Percentiles rank a stretch among this genome's conserved stretches.
Conservation (phyloP, 768 basidiomycete genomes). For the Chiua virens region DNA sequence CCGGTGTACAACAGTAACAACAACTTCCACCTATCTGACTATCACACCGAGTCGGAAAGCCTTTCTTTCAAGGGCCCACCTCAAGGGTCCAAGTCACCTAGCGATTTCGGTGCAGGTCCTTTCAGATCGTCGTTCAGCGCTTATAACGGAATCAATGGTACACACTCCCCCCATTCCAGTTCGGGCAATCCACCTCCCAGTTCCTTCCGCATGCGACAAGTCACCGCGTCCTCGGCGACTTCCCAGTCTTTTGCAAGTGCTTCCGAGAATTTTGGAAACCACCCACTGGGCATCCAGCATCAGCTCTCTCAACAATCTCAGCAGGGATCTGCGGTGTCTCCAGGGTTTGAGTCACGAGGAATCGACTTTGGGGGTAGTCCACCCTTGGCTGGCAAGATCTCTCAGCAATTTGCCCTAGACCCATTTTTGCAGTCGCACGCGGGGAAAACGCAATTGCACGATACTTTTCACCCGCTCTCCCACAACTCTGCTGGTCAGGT, state of each 20-base stretch:
- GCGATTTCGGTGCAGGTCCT: constrained; percentile 37
- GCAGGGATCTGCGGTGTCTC: constrained; percentile 23
- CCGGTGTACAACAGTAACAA: constrained; percentile 44
- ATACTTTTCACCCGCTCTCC: constrained; percentile 33
- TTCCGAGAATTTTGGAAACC: constrained; percentile 26
- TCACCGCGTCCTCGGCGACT: constrained; percentile 24
- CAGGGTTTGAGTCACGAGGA: constrained; percentile 28
- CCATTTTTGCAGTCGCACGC: constrained; percentile 34
- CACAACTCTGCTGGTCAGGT: constrained; percentile 33
- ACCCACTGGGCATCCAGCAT: constrained; percentile 32
- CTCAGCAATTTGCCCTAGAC: constrained; percentile 34
- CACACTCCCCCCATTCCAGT: constrained; percentile 21
- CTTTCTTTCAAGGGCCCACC: constrained; percentile 33
- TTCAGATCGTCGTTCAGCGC: constrained; percentile 38
- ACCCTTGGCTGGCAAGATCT: constrained; percentile 23
- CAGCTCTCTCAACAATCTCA: constrained; percentile 38
- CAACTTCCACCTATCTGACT: constrained; percentile 35
- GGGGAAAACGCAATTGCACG: constrained; percentile 32
- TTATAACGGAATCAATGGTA: constrained; percentile 28
- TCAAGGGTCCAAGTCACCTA: constrained; percentile 27
- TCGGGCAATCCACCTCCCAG: constrained; percentile 33
- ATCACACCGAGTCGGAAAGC: constrained; percentile 32
- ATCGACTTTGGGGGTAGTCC: constrained; percentile 35
- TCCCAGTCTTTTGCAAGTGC: constrained; percentile 26
- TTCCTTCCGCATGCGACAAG: constrained; percentile 38